Evolutionary conservation across 2,329 filamentous ascomycete genomes (phyloP).

Genomic region (Shiraia bambusicola): DNA sequence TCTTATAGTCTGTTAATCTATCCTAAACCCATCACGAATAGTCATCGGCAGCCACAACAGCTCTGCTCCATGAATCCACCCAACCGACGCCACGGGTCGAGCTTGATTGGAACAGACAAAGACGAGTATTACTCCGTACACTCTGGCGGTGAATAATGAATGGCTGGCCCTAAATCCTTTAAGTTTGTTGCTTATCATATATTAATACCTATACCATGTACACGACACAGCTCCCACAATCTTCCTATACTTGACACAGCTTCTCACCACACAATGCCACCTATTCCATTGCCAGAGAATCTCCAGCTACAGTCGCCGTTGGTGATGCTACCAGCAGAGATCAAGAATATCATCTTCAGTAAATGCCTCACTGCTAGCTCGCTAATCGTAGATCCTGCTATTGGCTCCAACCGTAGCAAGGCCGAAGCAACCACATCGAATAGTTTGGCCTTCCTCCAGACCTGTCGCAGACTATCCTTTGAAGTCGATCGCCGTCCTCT

Average conservation of each 20-base stretch:
- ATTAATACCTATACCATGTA: too few species aligned
- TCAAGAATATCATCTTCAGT: slow-evolving; percentile 38
- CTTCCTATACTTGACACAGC: background rate
- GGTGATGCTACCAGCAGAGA: slow-evolving; percentile 36
- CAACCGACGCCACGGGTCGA: slow-evolving; percentile 1
- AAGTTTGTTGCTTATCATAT: too few species aligned
- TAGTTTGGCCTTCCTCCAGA: slow-evolving; percentile 37
- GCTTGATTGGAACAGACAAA: background rate
- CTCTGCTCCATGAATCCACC: background rate
- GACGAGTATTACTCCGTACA: too few species aligned
- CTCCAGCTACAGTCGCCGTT: slow-evolving; percentile 36
- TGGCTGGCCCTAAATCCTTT: too few species aligned
- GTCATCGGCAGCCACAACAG: background rate
- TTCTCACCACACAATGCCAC: slow-evolving; percentile 8
- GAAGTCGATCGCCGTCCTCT: slow-evolving; percentile 36
- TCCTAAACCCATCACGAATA: too few species aligned
- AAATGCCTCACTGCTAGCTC: slow-evolving; percentile 27
- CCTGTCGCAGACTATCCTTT: slow-evolving; percentile 39
- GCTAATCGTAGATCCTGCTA: slow-evolving; percentile 29
- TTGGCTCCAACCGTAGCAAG: background rate
- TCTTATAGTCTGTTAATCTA: too few species aligned
- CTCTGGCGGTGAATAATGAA: background rate
- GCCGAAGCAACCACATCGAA: slow-evolving; percentile 5
- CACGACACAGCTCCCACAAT: background rate
- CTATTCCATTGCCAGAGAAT: slow-evolving; percentile 18